Conservation (phyloP, 306 rosid genomes). For the Biancaea sappan region DNA sequence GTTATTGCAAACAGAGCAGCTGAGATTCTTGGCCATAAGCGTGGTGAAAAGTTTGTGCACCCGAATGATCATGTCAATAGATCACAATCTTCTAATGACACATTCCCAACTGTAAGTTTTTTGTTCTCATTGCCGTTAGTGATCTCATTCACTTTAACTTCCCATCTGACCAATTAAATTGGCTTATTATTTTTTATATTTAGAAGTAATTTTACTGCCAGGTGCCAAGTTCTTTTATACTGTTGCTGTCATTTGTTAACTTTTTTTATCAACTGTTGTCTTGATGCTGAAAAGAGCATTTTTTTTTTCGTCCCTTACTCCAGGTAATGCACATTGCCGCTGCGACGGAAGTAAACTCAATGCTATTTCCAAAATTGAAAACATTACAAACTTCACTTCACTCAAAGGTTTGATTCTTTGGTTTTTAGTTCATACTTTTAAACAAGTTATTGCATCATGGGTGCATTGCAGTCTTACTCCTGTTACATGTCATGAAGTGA, state of each 20-base stretch:
- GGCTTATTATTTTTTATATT: background rate
- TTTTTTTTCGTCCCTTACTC: background rate
- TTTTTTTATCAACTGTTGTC: constrained; percentile 1
- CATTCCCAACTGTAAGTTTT: constrained; percentile 88
- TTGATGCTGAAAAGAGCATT: constrained; percentile 15
- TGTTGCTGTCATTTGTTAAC: constrained; percentile 4
- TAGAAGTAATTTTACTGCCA: background rate
- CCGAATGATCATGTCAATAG: constrained; percentile 99
- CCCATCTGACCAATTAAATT: background rate
- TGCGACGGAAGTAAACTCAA: constrained; percentile 79
- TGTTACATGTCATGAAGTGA: background rate
- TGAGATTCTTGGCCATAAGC: constrained; percentile 92
- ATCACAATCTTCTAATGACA: constrained; percentile 96
- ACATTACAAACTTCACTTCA: constrained; percentile 67
- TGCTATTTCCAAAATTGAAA: constrained; percentile 80
- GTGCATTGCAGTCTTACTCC: constrained; percentile 1
- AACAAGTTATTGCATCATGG: background rate
- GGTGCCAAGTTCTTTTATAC: background rate
- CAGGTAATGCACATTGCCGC: constrained; percentile 99
- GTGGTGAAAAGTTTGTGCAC: constrained; percentile 90
- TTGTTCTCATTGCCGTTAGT: constrained; percentile 24
- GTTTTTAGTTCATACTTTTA: constrained; percentile 23
- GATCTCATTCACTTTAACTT: background rate
- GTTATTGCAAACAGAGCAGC: constrained; percentile 97
- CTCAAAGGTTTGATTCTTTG: constrained; percentile 64